Evolutionary conservation across 2,329 filamentous ascomycete species (phyloP).

Genomic region (Phialemoniopsis sp.): DNA sequence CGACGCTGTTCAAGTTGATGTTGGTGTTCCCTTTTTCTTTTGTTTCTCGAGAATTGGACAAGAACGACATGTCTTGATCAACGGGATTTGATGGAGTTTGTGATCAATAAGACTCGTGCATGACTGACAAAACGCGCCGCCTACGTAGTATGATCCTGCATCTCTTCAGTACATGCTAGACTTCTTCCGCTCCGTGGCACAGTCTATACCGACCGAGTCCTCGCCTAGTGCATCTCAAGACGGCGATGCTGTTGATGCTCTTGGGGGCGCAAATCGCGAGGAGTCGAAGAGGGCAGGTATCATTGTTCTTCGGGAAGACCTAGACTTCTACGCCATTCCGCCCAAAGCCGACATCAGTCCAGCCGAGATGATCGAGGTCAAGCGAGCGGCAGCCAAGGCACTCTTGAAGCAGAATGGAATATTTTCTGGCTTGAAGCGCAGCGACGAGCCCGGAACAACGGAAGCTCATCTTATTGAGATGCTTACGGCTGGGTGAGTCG

Average conservation of each 20-base stretch:
- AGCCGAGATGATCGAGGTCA: conserved; percentile 91
- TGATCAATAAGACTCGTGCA: neutral
- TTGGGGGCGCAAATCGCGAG: conserved; percentile 50
- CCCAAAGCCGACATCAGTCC: conserved; percentile 80
- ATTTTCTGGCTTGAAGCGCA: conserved; percentile 91
- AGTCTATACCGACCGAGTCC: conserved; percentile 80
- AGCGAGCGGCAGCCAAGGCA: conserved; percentile 84
- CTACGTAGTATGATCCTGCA: conserved; percentile 82
- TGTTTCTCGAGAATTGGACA: neutral
- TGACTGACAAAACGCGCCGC: conserved; percentile 4
- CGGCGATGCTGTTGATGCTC: conserved; percentile 31
- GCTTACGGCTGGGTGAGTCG: conserved; percentile 88
- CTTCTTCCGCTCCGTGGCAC: conserved; percentile 93
- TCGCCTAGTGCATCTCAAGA: conserved; percentile 65
- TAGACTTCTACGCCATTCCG: conserved; percentile 97
- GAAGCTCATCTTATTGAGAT: conserved; percentile 99
- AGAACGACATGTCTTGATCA: too few relatives aligned
- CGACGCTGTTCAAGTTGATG: conserved; percentile 95
- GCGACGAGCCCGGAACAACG: conserved; percentile 92
- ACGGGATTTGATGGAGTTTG: too few relatives aligned
- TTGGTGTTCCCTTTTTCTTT: conserved; percentile 31
- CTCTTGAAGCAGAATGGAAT: conserved; percentile 88
- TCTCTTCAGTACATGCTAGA: conserved; percentile 99
- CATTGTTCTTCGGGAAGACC: conserved; percentile 91
- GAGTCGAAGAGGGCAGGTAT: conserved; percentile 93